Evolutionary conservation across 2,329 filamentous ascomycete species (phyloP).

Genomic region (Pyrenophora seminiperda): DNA sequence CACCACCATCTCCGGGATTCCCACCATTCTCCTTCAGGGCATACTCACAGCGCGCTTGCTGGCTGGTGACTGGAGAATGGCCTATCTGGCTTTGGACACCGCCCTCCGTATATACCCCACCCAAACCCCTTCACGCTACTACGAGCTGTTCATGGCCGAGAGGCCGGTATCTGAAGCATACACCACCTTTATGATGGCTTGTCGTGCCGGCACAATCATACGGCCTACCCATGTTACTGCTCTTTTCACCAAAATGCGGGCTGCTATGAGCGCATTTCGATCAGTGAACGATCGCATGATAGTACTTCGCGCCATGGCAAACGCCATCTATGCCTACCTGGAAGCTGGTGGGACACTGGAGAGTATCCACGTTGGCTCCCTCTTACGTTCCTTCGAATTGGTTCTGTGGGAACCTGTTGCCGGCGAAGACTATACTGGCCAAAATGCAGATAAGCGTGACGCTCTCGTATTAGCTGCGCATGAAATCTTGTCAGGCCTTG

Average conservation of each 20-base stretch:
- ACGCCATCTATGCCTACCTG: conserved; percentile 50
- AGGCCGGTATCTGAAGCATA: conserved; percentile 56
- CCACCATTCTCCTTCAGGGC: conserved; percentile 53
- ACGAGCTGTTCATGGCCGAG: conserved; percentile 53
- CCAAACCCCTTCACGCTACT: conserved; percentile 49
- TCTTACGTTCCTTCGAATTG: conserved; percentile 45
- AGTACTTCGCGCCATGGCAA: conserved; percentile 48
- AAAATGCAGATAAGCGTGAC: conserved; percentile 29
- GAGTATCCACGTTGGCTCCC: conserved; percentile 44
- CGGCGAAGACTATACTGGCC: conserved; percentile 24
- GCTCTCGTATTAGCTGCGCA: conserved; percentile 32
- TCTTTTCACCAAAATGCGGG: conserved; percentile 42
- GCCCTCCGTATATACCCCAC: conserved; percentile 54
- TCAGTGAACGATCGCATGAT: conserved; percentile 30
- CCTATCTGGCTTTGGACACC: conserved; percentile 58
- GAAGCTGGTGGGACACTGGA: conserved; percentile 47
- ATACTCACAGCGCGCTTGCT: conserved; percentile 56
- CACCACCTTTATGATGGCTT: conserved; percentile 55
- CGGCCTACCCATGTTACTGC: conserved; percentile 39
- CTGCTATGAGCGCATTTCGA: conserved; percentile 21
- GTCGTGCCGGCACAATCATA: conserved; percentile 50
- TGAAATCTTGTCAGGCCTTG: conserved; percentile 27
- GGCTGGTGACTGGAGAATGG: conserved; percentile 53
- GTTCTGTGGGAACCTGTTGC: conserved; percentile 28
- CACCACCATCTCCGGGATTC: conserved; percentile 43